These are phyloP conservation scores for Echeveria elegans DNA, from an alignment of 164 flowering plant genomes.

Conservation along the genomic window DNA sequence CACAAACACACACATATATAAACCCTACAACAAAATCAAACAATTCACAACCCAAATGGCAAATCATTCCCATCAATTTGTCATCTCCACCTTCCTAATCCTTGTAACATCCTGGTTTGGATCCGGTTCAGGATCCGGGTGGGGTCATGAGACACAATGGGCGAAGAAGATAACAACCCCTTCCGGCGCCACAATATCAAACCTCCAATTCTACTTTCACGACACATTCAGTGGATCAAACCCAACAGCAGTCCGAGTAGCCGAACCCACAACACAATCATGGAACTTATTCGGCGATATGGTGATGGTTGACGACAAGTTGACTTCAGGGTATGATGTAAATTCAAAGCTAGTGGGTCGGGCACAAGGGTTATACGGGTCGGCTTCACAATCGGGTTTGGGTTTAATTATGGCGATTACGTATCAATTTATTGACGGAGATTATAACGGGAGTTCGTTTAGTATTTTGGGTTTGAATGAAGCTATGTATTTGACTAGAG, in stretches of 20 bases:
- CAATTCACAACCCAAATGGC: neutral
- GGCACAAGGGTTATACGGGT: conserved; percentile 36
- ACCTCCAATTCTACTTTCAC: conserved; percentile 32
- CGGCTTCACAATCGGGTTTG: conserved; percentile 17
- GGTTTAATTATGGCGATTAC: conserved; percentile 23
- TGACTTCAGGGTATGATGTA: conserved; percentile 29
- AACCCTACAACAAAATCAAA: neutral
- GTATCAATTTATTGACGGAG: conserved; percentile 7
- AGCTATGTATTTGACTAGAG: neutral
- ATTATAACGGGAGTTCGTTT: conserved; percentile 6
- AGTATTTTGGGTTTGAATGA: conserved; percentile 2
- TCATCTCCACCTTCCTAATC: neutral
- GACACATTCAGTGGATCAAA: conserved; percentile 44
- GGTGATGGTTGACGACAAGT: conserved; percentile 24
- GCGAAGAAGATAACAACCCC: neutral
- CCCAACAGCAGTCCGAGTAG: conserved; percentile 27
- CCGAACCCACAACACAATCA: conserved; percentile 13
- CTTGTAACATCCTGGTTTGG: neutral
- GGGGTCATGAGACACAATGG: neutral
- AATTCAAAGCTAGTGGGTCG: conserved; percentile 31
- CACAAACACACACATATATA: neutral
- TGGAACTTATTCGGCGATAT: conserved; percentile 23
- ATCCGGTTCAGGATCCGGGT: conserved; percentile 1
- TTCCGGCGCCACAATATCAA: conserved; percentile 22
- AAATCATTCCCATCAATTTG: neutral